Base-by-base conservation (phyloP, 768 basidiomycete genomes). In the Boletus fagicola region DNA sequence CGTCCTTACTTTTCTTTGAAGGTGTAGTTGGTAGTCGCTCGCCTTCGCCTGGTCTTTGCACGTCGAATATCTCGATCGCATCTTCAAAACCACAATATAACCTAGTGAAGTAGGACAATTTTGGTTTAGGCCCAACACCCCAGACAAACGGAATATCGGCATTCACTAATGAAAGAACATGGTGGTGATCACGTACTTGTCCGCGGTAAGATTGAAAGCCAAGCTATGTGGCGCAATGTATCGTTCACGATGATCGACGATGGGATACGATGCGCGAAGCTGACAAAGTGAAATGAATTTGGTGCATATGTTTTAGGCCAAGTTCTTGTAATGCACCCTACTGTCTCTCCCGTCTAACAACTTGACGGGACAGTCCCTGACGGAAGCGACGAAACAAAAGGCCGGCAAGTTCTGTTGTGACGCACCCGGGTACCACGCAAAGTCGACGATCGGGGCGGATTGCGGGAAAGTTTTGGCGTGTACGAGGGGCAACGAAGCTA, bases 241-340 rank as follows among this genome's bases (percentile, higher is more conserved):
- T 33, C 94, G 82, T 73, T 98, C 96, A n/a, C 89, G 78, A 65
- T 98, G 95, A 70, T 98, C 94, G 11, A 98, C 82, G 39, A 98
- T 96, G 40, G 79, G 79, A 70, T 98, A 98, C 1, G 92, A 94
- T 0, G 94, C 96, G 18, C 95, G 84, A 20, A 92, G 81, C 95
- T 97, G 36, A n/a, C 4, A 11, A 26, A 38, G 5, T 12, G 16
- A 31, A 28, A 45, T 22, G 36, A 28, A 16, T 5, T 36, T n/a
- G 3, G 13, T 16, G 22, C 3, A 24, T 11, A 26, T 0, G 8
- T 3, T 1, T 35, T 18, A 40, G 6, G 22, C 9, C 28, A 18
- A 10, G 20, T 31, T 10, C 11, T 24, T 8, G n/a, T 13, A 2
- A 67, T 81, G 48, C 65, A 94, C 95, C 69, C 86, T 76, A 43